Evolutionary conservation across 306 rosid species (phyloP).

Genomic region (Boehmeria nivea): DNA sequence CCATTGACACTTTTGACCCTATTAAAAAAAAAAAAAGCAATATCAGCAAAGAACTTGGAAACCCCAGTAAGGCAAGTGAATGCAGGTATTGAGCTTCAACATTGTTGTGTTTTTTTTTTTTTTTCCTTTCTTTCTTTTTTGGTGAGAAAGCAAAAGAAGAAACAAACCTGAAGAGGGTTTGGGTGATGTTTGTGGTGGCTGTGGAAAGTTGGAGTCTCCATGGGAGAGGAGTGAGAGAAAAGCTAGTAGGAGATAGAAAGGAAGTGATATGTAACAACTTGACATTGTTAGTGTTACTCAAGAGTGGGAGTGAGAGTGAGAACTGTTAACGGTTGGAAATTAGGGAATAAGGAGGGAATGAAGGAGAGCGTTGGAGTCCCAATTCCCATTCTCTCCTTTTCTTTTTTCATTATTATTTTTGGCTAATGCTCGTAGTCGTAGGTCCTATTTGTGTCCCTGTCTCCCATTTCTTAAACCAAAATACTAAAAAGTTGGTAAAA

Average conservation of each 20-base stretch:
- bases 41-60: neutral
- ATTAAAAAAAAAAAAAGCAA: slow-evolving; percentile 6
- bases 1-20: no score
- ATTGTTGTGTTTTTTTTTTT: no score
- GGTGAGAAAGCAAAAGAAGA: no score
- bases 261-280: slow-evolving; percentile 3
- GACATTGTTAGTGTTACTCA: slow-evolving; percentile 10
- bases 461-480: no score
- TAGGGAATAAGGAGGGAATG: slow-evolving; percentile 10
- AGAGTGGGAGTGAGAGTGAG: slow-evolving; percentile 1
- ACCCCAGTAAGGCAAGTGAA: no score
- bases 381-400: neutral
- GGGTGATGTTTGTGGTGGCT: slow-evolving; percentile 19
- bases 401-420: neutral
- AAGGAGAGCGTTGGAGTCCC: slow-evolving; percentile 11
- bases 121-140: no score
- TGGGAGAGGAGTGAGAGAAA: slow-evolving; percentile 17
- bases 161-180: slow-evolving; percentile 33
- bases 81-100: no score
- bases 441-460: neutral
- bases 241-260: slow-evolving; percentile 14
- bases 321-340: slow-evolving; percentile 16
- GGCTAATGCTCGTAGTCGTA: neutral
- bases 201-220: slow-evolving; percentile 22
- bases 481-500: no score